Base-by-base conservation (phyloP, 441 rosid genomes). In the Populus trichocarpa region DNA sequence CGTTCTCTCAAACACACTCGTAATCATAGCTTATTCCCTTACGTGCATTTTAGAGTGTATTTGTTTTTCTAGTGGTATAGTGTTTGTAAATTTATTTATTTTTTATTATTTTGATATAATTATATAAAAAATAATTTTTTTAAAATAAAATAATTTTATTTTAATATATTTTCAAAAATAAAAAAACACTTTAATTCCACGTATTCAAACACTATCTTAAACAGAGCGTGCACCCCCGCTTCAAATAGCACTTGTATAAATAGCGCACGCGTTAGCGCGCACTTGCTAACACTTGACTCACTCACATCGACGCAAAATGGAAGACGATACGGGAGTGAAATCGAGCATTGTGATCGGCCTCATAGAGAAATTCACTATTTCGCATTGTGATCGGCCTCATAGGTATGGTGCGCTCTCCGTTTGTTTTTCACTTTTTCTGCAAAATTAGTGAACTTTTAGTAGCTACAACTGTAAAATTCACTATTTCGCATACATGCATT, bases 321-420 rank as follows among this genome's bases (percentile, higher is more conserved):
- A 94, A 82, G 99, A 93, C 84, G 99, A 90, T 18, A 92, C 87
- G 30, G 96, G 89, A 80, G 97, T 91, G 84, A 85, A 89, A 83
- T 93, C 99, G 72, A 93, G 95, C 88, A 89, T 94, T 82, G 92
- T 92, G 68, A 83, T 89, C 74, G 91, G 98, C 70, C 88, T 94
- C 77, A 94, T 92, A 32, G 96, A 93, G 89, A 96, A 96, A n/a
- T n/a, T n/a, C n/a, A n/a, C n/a, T n/a, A n/a, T n/a, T n/a, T n/a
- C n/a, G n/a, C n/a, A n/a, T n/a, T n/a, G n/a, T n/a, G n/a, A n/a
- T n/a, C n/a, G 86, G 97, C 98, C 67, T 94, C 92, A 89, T 98
- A 96, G 99, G 99, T 95, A 88, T 10, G 2, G 0, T 38, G 5
- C 67, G 36, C 12, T 69, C 65, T 72, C 81, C 50, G 79, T 78